Evolutionary conservation across 139 green algal genomes (phyloP).

Genomic region (Chlamydomonas applanata): DNA sequence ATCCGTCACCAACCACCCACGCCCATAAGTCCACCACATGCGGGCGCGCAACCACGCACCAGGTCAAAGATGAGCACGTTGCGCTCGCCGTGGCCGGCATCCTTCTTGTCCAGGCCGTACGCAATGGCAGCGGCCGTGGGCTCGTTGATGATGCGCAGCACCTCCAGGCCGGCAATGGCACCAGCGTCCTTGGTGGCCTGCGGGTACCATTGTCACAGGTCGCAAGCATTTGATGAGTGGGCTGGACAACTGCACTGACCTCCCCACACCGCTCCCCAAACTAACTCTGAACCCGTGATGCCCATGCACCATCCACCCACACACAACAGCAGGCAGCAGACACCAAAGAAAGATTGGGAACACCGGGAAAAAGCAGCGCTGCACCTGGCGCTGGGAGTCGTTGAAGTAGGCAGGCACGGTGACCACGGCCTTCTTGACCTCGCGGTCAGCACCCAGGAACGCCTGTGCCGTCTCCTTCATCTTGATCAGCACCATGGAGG

Average conservation of each 20-base stretch:
- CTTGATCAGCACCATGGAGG: slow-evolving; percentile 91
- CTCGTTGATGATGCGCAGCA: slow-evolving; percentile 96
- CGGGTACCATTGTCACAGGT: too few relatives aligned
- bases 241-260: too few relatives aligned
- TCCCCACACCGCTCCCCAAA: too few relatives aligned
- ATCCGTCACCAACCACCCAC: too few relatives aligned
- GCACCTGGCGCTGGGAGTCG: slow-evolving; percentile 80
- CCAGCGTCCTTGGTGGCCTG: slow-evolving; percentile 24
- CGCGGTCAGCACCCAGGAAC: slow-evolving; percentile 48
- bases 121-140: slow-evolving; percentile 91
- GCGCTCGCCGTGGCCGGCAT: slow-evolving; percentile 48
- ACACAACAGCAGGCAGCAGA: too few relatives aligned
- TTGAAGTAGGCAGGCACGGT: slow-evolving; percentile 91
- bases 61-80: slow-evolving; percentile 50
- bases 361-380: too few relatives aligned
- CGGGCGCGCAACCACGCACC: not conserved
- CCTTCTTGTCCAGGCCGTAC: slow-evolving; percentile 60
- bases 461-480: slow-evolving; percentile 91
- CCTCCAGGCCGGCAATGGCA: slow-evolving; percentile 86
- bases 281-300: too few relatives aligned
- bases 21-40: too few relatives aligned
- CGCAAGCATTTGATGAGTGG: too few relatives aligned
- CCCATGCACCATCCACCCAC: too few relatives aligned
- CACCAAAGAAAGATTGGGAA: too few relatives aligned
- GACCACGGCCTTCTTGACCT: slow-evolving; percentile 41